Base-by-base conservation (phyloP, 2,329 filamentous ascomycete species). In the Penicillium griseofulvum region DNA sequence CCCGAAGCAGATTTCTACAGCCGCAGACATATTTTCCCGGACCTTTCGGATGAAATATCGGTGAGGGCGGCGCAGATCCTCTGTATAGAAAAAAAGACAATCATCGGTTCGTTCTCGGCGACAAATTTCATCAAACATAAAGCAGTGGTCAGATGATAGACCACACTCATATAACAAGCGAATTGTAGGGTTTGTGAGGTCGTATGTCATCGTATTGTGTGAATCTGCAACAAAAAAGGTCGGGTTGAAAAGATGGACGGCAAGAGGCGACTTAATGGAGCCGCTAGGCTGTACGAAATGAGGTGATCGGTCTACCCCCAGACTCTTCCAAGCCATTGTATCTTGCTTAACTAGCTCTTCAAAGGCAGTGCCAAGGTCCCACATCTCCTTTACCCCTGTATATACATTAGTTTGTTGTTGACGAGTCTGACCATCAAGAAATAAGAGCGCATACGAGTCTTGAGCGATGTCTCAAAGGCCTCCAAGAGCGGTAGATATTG, bases 81-180 rank as follows among this genome's bases (percentile, higher is more conserved):
- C 29, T 22, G 39, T 45, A 22, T 52, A 45, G 22, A 45, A 45
- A 10, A 42, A 4, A 14, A 43, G 29, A 29, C 39, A 44, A 37
- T 52, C 39, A 14, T 45, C 49, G 11, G 41, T 37, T 37, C 49
- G 31, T 10, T 44, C 49, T 38, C 49, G 29, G 16, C 41, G 49
- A 28, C 41, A 52, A 9, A 45, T 52, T 17, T 33, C 39, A 45
- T 52, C 49, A 11, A 45, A 52, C 49, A 45, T 44, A 14, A 52
- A 38, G 16, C 22, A 36, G 10, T 44, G 22, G 10, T 17, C n/a
- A 22, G 38, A 43, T 34, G 48, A 50, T 33, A 50, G 12, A 17
- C 48, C 37, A 43, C 37, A 42, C 9, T 50, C 28, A 28, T 33
- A 2, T 34, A 43, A 5, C 16, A 50, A 31, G 12, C 26, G 3